A percentile compares a stretch with the other conserved stretches of the same genome.
Conservation (phyloP, 2,329 filamentous ascomycete species). For the Blastomyces emzantsi region DNA sequence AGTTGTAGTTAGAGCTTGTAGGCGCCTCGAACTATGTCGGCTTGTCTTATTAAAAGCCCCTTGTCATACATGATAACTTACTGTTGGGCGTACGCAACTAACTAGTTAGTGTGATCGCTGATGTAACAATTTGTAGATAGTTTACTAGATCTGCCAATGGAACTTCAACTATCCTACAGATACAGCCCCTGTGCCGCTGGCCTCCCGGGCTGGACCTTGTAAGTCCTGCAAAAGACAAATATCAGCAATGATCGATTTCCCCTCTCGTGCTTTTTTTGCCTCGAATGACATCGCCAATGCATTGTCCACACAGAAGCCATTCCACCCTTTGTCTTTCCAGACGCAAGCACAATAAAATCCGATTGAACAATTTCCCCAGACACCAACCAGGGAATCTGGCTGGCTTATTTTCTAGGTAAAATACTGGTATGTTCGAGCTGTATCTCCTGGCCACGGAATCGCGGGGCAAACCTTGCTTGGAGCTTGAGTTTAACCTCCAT, state of each 20-base stretch:
- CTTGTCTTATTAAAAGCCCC: background rate
- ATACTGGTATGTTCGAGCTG: background rate
- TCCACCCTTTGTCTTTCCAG: background rate
- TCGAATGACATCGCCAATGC: background rate
- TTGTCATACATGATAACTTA: background rate
- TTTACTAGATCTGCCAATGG: too few relatives aligned
- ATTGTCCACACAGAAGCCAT: background rate
- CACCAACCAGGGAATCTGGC: background rate
- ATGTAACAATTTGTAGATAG: too few relatives aligned
- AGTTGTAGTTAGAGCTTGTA: too few relatives aligned
- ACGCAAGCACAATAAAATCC: background rate
- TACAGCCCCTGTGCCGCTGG: background rate
- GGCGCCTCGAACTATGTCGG: too few relatives aligned
- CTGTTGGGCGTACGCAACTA: too few relatives aligned
- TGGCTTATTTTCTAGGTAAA: too few relatives aligned
- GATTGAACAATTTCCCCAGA: background rate
- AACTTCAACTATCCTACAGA: too few relatives aligned
- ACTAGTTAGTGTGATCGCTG: too few relatives aligned
- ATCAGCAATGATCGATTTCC: background rate
- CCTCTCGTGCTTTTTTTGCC: background rate
- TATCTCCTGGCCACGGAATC: background rate
- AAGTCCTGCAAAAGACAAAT: background rate
- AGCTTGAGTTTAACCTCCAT: background rate
- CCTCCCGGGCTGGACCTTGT: background rate
- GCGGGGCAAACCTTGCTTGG: slow-evolving; percentile 1